A percentile compares a stretch with the other conserved stretches of the same genome.
Evolutionary conservation across 169 alveolate genomes (phyloP).

Genomic region (Plasmodium reichenowi): DNA sequence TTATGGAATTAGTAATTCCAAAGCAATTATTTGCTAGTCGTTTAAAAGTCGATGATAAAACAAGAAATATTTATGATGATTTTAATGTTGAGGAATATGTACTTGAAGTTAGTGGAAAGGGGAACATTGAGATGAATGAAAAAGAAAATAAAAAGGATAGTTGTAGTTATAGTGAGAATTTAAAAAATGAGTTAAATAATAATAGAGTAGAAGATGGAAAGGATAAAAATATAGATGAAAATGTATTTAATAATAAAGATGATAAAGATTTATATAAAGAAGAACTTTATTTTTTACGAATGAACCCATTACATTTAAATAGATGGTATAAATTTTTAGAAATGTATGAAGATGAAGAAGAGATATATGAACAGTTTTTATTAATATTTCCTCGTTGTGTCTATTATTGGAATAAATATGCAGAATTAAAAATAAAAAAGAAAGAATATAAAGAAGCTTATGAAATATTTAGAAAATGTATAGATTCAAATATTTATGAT

Average conservation of each 20-base stretch:
- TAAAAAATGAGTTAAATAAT: background rate
- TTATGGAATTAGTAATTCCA: conserved; percentile 42
- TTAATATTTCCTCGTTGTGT: conserved; percentile 64
- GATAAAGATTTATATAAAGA: conserved; percentile 15
- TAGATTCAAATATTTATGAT: conserved; percentile 69
- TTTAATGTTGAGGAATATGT: conserved; percentile 59
- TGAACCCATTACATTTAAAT: conserved; percentile 47
- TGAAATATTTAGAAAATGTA: conserved; percentile 62
- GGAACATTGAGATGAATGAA: background rate
- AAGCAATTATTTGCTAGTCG: conserved; percentile 37
- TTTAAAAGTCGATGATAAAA: conserved; percentile 60
- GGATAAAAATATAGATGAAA: background rate
- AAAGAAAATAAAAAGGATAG: background rate
- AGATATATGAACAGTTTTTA: conserved; percentile 52
- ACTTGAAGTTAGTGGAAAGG: background rate
- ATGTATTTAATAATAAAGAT: background rate
- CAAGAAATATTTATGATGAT: conserved; percentile 27
- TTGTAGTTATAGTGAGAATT: background rate
- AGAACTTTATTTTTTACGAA: conserved; percentile 42
- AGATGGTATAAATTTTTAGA: conserved; percentile 55
- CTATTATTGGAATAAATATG: conserved; percentile 67
- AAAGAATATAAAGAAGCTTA: conserved; percentile 65
- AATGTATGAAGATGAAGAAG: conserved; percentile 66
- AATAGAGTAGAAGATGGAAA: background rate
- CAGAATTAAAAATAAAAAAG: conserved; percentile 71